phyloP scores from a whole-genome alignment of 2,329 filamentous ascomycete species.

The Ophiosphaerella korrae region DNA sequence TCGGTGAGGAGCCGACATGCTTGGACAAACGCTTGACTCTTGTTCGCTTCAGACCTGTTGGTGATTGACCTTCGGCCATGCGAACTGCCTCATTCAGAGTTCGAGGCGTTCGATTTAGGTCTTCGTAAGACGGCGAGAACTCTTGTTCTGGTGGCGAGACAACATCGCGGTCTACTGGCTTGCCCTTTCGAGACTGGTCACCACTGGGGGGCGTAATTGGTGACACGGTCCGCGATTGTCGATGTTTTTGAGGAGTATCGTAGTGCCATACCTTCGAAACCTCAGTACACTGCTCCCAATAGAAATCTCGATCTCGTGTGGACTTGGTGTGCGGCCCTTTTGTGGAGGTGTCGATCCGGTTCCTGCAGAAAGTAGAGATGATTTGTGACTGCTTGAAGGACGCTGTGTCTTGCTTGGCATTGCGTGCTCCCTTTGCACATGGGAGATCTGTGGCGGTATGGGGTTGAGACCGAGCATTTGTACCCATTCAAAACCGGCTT shows the following conservation, averaged over 20 bases:
- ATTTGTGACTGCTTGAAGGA: slow-evolving; percentile 57
- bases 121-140: no score
- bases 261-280: slow-evolving; percentile 53
- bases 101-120: slow-evolving; percentile 39
- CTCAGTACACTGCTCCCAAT: slow-evolving; percentile 62
- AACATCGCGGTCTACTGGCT: no score
- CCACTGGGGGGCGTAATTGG: slow-evolving; percentile 46
- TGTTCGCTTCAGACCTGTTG: slow-evolving; percentile 42
- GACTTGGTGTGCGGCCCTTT: slow-evolving; percentile 53
- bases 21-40: slow-evolving; percentile 46
- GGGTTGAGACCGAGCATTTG: slow-evolving; percentile 75
- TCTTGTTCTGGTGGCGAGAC: slow-evolving; percentile 17
- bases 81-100: slow-evolving; percentile 45
- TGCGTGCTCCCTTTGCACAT: no score
- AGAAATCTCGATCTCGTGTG: slow-evolving; percentile 63
- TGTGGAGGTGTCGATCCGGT: slow-evolving; percentile 41
- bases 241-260: slow-evolving; percentile 39
- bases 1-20: slow-evolving; percentile 34
- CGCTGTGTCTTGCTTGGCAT: slow-evolving; percentile 53
- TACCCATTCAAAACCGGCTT: slow-evolving; percentile 84
- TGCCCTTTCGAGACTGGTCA: slow-evolving; percentile 36
- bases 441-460: slow-evolving; percentile 62
- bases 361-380: slow-evolving; percentile 51
- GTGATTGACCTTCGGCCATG: slow-evolving; percentile 36
- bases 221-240: slow-evolving; percentile 36